A percentile compares a stretch with the other conserved stretches of the same genome.
These are phyloP conservation scores for Candida caryicola DNA, from an alignment of 805 yeast species.

Conservation along the genomic window DNA sequence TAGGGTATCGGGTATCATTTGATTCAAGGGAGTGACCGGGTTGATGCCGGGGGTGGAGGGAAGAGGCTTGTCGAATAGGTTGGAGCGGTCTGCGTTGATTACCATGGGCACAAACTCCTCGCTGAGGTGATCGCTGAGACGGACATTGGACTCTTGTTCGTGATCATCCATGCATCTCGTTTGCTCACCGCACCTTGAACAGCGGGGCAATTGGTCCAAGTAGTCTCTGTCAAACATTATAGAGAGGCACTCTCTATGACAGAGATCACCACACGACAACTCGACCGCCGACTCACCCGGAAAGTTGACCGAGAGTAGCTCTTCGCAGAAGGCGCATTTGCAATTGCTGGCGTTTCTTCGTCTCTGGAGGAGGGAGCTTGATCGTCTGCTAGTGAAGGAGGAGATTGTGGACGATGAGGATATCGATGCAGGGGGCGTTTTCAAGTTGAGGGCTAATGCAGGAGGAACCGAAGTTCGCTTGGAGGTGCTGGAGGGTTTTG, in stretches of 20 bases:
- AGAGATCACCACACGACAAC: constrained; percentile 23
- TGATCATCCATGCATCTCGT: constrained; percentile 13
- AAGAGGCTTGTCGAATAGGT: not conserved
- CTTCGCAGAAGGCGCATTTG: constrained; percentile 20
- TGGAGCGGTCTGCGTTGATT: not conserved
- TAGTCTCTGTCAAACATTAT: constrained; percentile 13
- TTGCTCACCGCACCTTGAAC: constrained; percentile 13
- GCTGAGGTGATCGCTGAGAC: constrained; percentile 5
- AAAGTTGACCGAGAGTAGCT: constrained; percentile 11
- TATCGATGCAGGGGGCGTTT: constrained; percentile 5
- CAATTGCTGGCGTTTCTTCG: not conserved
- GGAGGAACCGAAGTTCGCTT: constrained; percentile 10
- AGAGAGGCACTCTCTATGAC: constrained; percentile 25
- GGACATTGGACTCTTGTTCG: not conserved
- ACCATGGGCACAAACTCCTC: constrained; percentile 5
- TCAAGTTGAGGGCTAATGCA: constrained; percentile 3
- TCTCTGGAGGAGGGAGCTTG: not conserved
- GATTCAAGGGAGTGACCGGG: constrained; percentile 14
- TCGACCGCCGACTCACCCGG: constrained; percentile 17
- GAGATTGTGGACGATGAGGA: constrained; percentile 6
- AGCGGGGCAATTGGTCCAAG: constrained; percentile 9
- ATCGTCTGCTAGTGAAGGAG: constrained; percentile 4
- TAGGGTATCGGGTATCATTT: constrained; percentile 13
- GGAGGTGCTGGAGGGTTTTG: not conserved
- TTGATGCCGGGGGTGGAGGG: constrained; percentile 1